Evolutionary conservation across 192 early-diverging fungal species (phyloP), one percentile per base, ranked within the genome.

Genomic region (Coemansia furcata): DNA sequence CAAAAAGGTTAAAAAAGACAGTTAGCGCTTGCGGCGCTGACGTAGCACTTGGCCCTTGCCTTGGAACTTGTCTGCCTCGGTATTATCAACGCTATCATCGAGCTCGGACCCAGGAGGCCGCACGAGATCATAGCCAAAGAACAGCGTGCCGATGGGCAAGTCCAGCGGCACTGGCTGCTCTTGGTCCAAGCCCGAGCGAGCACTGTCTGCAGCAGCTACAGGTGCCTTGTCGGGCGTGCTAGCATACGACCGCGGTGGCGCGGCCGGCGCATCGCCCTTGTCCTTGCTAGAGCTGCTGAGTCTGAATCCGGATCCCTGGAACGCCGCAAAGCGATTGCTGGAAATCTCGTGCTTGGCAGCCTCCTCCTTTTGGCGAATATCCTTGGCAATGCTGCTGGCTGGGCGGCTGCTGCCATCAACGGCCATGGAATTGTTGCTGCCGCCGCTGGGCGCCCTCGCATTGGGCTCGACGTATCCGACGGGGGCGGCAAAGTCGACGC

Each of bases 401-500:
- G 72, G 74, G n/a, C 80, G 74, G 52, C 67, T 75, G 14, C 23
- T 21, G 21, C 23, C 63, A 23, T 35, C 47, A 3, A 30, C 17
- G 4, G 43, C 39, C 21, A 32, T 26, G 29, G 63, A 55, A 33
- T 21, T 32, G 39, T 71, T 69, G 66, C 65, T 73, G 26, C 68
- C 69, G 3, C 75, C 47, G 54, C 68, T 44, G 9, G 62, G 54
- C 26, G 55, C 35, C 12, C 66, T 38, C 30, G 21, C 43, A 32
- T 74, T 73, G 14, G 95, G 95, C 76, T 99, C 98, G 17, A 91
- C 88, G 75, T 99, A 99, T 4, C 98, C 98, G 3, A 97, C 76
- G 7, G 98, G 98, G 14, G 98, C 86, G 0, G 93, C 98, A 84
- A 99, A 98, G 63, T 99, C 98, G 1, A 96, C 95, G 67, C 96